Percentiles rank a stretch among this genome's conserved stretches.
Evolutionary conservation across 257 asterid species (phyloP).

Genomic region (Jasminum sambac): DNA sequence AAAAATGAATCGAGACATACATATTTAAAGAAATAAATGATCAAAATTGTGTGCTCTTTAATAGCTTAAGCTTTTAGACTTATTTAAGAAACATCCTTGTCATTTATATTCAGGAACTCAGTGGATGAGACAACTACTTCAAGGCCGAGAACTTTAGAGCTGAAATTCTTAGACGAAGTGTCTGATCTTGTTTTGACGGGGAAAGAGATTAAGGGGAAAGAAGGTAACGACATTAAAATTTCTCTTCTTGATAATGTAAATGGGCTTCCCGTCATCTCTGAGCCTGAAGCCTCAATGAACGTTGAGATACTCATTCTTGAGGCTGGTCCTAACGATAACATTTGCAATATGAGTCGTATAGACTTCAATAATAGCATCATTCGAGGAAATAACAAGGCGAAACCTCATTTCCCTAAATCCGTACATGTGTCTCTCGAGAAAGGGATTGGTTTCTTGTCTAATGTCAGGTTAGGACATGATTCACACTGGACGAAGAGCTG

Average conservation of each 20-base stretch:
- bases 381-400: slow-evolving; percentile 34
- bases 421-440: slow-evolving; percentile 23
- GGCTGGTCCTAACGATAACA: slow-evolving; percentile 25
- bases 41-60: no score
- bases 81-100: neutral
- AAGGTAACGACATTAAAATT: slow-evolving; percentile 25
- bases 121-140: slow-evolving; percentile 19
- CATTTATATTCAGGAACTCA: slow-evolving; percentile 32
- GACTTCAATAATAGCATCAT: slow-evolving; percentile 37
- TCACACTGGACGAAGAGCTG: slow-evolving; percentile 34
- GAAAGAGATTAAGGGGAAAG: slow-evolving; percentile 36
- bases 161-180: slow-evolving; percentile 44
- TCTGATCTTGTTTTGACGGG: slow-evolving; percentile 39
- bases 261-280: slow-evolving; percentile 22
- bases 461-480: slow-evolving; percentile 40
- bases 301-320: slow-evolving; percentile 47
- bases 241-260: slow-evolving; percentile 38
- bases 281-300: slow-evolving; percentile 39
- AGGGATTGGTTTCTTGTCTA: slow-evolving; percentile 36
- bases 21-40: no score
- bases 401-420: slow-evolving; percentile 43
- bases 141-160: slow-evolving; percentile 31
- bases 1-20: no score
- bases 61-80: neutral
- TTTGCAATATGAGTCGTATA: slow-evolving; percentile 24